phyloP scores from a whole-genome alignment of 2,329 filamentous ascomycete genomes.

The Botrytis tulipae region DNA sequence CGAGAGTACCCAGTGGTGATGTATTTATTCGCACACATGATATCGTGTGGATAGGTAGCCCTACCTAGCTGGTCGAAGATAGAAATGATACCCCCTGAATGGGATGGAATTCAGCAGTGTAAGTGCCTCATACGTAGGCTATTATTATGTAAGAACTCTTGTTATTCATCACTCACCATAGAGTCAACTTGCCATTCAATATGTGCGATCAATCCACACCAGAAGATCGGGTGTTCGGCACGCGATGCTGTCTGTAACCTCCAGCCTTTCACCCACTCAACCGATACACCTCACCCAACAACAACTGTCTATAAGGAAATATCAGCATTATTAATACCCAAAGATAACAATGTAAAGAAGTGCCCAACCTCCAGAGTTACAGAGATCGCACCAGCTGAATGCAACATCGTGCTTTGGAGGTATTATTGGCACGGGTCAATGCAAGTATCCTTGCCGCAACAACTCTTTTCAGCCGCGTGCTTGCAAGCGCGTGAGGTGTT shows the following conservation, averaged over 20 bases:
- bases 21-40: background rate
- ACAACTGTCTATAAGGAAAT: background rate
- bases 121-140: background rate
- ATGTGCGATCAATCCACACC: background rate
- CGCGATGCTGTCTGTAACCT: background rate
- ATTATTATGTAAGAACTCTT: background rate
- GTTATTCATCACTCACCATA: too few relatives aligned
- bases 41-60: background rate
- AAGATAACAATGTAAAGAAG: background rate
- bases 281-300: background rate
- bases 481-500: background rate
- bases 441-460: background rate
- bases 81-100: background rate
- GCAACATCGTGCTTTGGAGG: background rate
- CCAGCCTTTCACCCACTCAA: background rate
- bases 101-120: background rate
- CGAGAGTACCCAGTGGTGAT: background rate
- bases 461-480: background rate
- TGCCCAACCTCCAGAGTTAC: background rate
- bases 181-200: background rate
- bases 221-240: background rate
- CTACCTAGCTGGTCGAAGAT: background rate
- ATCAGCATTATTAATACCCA: background rate
- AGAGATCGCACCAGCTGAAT: background rate
- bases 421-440: background rate